These are phyloP conservation scores for Ploettnerulaceae sp. DNA, from an alignment of 2,329 filamentous ascomycete species.

Conservation along the genomic window DNA sequence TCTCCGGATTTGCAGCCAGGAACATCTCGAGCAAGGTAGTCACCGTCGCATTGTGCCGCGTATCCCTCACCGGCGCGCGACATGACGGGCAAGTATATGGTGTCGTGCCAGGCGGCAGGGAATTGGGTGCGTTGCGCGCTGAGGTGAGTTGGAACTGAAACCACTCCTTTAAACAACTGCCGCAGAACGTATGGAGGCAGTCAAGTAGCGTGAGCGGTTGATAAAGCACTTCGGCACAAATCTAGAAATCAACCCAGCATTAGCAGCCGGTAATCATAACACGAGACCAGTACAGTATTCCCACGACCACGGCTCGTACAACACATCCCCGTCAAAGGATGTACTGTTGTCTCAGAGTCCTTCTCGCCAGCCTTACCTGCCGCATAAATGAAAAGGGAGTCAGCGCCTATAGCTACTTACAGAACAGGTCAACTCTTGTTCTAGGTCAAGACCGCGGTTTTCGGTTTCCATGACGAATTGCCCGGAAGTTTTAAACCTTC, in stretches of 20 bases:
- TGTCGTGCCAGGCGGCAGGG: slow-evolving; percentile 22
- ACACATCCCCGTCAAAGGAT: slow-evolving; percentile 7
- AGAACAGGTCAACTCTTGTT: slow-evolving; percentile 92
- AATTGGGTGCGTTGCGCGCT: slow-evolving; percentile 24
- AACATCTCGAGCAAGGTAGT: slow-evolving; percentile 88
- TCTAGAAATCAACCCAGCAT: slow-evolving; percentile 49
- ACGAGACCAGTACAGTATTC: slow-evolving; percentile 4
- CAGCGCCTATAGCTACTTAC: slow-evolving; percentile 63
- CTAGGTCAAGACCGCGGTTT: slow-evolving; percentile 62
- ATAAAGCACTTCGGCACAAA: slow-evolving; percentile 92
- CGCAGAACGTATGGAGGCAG: slow-evolving; percentile 94
- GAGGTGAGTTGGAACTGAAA: slow-evolving; percentile 64
- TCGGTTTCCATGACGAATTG: slow-evolving; percentile 43
- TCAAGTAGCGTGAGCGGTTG: slow-evolving; percentile 88
- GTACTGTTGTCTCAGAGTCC: slow-evolving; percentile 2
- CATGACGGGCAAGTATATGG: slow-evolving; percentile 90
- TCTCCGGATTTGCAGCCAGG: slow-evolving; percentile 71
- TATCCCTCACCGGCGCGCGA: slow-evolving; percentile 78
- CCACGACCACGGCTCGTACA: slow-evolving; percentile 11
- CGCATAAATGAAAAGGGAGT: slow-evolving; percentile 1
- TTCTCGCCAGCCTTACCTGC: slow-evolving; percentile 1
- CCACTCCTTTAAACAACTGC: slow-evolving; percentile 93
- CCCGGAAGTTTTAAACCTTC: neutral
- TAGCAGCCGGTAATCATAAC: slow-evolving; percentile 11
- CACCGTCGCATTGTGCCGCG: slow-evolving; percentile 84